Percentiles rank a stretch among this genome's conserved stretches.
These are phyloP conservation scores for Myrica gale DNA, from an alignment of 306 rosid species.

Conservation along the genomic window DNA sequence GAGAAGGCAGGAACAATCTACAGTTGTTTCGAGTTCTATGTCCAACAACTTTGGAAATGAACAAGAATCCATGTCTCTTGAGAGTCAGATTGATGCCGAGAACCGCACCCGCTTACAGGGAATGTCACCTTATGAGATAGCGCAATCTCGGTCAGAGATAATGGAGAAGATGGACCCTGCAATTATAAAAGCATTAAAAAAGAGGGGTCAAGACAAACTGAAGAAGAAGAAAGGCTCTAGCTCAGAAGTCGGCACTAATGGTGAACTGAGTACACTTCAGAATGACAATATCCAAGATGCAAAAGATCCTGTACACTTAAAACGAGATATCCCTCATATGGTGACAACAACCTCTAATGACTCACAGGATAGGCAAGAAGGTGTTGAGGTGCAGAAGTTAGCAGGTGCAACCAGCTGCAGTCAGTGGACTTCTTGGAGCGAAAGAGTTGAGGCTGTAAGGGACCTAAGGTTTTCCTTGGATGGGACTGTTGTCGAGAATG, in stretches of 20 bases:
- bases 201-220: conserved; percentile 65
- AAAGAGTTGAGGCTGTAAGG: conserved; percentile 74
- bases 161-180: conserved; percentile 69
- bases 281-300: conserved; percentile 34
- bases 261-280: conserved; percentile 30
- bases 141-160: conserved; percentile 69
- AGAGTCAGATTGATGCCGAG: conserved; percentile 74
- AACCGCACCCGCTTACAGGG: conserved; percentile 54
- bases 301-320: conserved; percentile 24
- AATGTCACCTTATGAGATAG: conserved; percentile 77
- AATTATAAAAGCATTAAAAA: conserved; percentile 51
- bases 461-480: conserved; percentile 68
- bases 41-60: conserved; percentile 33
- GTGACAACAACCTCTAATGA: conserved; percentile 29
- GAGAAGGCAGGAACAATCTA: conserved; percentile 26
- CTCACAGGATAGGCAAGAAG: conserved; percentile 25
- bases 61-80: conserved; percentile 41
- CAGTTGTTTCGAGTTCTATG: conserved; percentile 26
- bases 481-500: conserved; percentile 58
- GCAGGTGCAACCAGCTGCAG: conserved; percentile 41
- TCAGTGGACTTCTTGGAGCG: conserved; percentile 83
- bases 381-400: conserved; percentile 28
- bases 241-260: conserved; percentile 31
- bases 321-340: conserved; percentile 28
- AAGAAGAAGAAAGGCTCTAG: conserved; percentile 35